Evolutionary conservation across 768 basidiomycete species (phyloP), one percentile per base, ranked within the genome.

Genomic region (Daedaleopsis sinensis): DNA sequence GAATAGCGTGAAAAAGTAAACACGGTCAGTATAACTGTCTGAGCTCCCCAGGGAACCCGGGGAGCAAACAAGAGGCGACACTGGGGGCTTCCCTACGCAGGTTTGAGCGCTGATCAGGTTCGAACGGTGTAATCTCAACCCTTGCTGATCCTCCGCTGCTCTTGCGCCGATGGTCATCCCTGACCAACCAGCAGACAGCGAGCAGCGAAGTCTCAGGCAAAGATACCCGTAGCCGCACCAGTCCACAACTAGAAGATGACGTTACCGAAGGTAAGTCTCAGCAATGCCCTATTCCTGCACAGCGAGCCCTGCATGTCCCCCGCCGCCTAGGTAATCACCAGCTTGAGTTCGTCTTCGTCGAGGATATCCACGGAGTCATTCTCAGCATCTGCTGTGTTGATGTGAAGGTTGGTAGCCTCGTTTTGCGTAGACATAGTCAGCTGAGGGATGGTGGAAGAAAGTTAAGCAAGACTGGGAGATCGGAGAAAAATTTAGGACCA

Each of bases 51-150:
- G 67, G 61, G 61, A 65, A 73, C 68, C 74, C 78, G 74, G 77
- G 72, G 65, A 71, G 73, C 71, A 73, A 74, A 72, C 77, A 78
- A 60, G 63, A 68, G 70, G 73, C 68, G 77, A 88, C 79, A 85
- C 89, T 89, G 84, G 81, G 90, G 89, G 69, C 89, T 92, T 95
- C 92, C 92, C 93, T 94, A 92, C 93, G 94, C 93, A 93, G 91
- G 91, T 93, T 82, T 94, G 83, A 93, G 86, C 90, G 82, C 92
- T 93, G 89, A 84, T 92, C 94, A 95, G 92, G 93, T 94, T 94
- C 91, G 76, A 85, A 88, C 94, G 93, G 93, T 95, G 85, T 95
- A 62, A 91, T 95, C 94, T 96, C 93, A 95, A 93, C 77, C 92
- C 85, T 78, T 74, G 77, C 75, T 74, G 76, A 72, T 73, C 74